Base-by-base conservation (phyloP, 192 early-diverging fungal genomes). In the Chytriomyces sp. region DNA sequence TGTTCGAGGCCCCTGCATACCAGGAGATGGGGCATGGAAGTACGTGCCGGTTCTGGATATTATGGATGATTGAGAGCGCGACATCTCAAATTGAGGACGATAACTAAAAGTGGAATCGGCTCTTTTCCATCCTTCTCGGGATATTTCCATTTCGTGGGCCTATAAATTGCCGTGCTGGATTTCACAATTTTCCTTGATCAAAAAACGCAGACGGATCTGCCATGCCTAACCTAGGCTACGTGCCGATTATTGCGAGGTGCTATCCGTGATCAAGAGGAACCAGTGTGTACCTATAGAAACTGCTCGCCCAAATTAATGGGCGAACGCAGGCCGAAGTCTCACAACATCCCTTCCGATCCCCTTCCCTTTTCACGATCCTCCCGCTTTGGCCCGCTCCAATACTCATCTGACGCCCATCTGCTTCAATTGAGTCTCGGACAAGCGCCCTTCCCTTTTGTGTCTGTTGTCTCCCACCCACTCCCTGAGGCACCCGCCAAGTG, bases 181-280 rank as follows among this genome's bases (percentile, higher is more conserved):
- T n/a, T n/a, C n/a, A n/a, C n/a, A n/a, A n/a, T 3, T 49, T 49
- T 49, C 22, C 22, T 2, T n/a, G 44, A 49, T 49, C 44, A 49
- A 49, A 49, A 49, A 49, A 49, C 44, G 44, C 44, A 49, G 22
- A 49, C 44, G 44, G 22, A 22, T 49, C 44, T 49, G 44, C 44
- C 44, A 49, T 49, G 44, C 44, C 44, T 49, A 49, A 49, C 44
- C 44, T 49, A 49, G 44, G 44, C 44, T 49, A 49, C 44, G 44
- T 49, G 44, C 44, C 44, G 14, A 49, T 49, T 49, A 49, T 49
- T 49, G 44, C 44, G 44, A 49, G 44, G 44, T 49, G 44, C 44
- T 49, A 49, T 22, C 22, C 44, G 44, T 49, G 44, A 49, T 49
- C 44, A 49, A 49, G 17, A 49, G 44, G 44, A 49, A 49, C 44